A percentile compares a stretch with the other conserved stretches of the same genome.
Evolutionary conservation across 495 filamentous ascomycete species (phyloP).

Genomic region (Collariella sp.): DNA sequence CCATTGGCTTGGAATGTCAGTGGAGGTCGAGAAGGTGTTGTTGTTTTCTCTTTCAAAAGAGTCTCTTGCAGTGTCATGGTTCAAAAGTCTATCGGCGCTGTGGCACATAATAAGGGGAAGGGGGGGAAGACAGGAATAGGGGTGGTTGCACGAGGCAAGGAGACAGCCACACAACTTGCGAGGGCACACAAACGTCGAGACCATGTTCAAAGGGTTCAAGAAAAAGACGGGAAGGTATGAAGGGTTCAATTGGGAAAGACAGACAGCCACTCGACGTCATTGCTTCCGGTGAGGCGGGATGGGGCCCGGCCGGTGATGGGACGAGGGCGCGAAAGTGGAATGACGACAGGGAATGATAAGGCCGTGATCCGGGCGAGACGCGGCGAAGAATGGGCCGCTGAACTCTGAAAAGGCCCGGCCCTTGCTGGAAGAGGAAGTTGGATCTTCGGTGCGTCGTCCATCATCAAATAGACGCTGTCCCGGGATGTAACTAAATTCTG

Average conservation of each 20-base stretch:
- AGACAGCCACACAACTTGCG: neutral
- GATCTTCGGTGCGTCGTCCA: too few species aligned
- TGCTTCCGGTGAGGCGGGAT: neutral
- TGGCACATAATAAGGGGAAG: neutral
- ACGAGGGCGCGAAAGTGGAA: neutral
- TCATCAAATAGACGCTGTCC: too few species aligned
- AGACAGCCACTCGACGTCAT: slow-evolving; percentile 1
- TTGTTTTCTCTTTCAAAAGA: neutral
- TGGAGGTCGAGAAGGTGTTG: neutral
- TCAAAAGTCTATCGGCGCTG: neutral
- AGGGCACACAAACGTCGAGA: neutral
- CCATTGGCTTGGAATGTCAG: neutral
- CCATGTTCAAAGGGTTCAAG: neutral
- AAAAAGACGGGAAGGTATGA: neutral
- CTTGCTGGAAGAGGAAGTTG: too few species aligned
- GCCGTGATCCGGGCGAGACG: neutral
- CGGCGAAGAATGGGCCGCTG: neutral
- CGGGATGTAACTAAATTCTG: too few species aligned
- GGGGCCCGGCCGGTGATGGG: neutral
- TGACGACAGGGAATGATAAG: neutral
- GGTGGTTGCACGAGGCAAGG: neutral
- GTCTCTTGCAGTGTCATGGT: slow-evolving; percentile 1
- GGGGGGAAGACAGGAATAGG: neutral
- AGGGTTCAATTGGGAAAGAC: neutral
- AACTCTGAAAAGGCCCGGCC: too few species aligned